Percentiles rank a stretch among this genome's conserved stretches.
These are phyloP conservation scores for Skeletonema potamos DNA, from an alignment of 108 stramenopile genomes.

Conservation along the genomic window DNA sequence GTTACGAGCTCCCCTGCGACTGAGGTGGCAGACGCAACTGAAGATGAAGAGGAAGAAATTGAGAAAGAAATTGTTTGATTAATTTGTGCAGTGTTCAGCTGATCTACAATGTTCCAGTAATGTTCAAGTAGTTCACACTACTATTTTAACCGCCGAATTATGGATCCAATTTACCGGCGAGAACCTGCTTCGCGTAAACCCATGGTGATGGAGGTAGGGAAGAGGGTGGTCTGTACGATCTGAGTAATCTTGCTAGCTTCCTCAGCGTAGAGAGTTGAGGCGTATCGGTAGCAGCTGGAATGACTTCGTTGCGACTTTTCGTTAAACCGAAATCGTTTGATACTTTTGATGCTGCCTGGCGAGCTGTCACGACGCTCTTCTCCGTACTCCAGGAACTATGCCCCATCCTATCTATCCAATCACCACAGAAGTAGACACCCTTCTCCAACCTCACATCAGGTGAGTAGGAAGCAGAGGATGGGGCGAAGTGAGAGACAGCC, in stretches of 20 bases:
- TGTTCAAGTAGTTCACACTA: not conserved
- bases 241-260: slow-evolving; percentile 41
- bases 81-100: not conserved
- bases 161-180: slow-evolving; percentile 19
- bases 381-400: slow-evolving; percentile 84
- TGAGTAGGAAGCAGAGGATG: slow-evolving; percentile 56
- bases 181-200: slow-evolving; percentile 36
- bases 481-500: slow-evolving; percentile 80
- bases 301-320: slow-evolving; percentile 39
- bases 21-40: not conserved
- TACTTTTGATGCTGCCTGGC: slow-evolving; percentile 66
- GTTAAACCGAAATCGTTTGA: slow-evolving; percentile 54
- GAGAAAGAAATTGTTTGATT: not conserved
- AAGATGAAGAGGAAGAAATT: not conserved
- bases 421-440: slow-evolving; percentile 69
- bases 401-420: slow-evolving; percentile 78
- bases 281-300: slow-evolving; percentile 71
- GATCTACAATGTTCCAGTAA: not conserved
- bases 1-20: not conserved
- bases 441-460: slow-evolving; percentile 56
- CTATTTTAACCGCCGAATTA: no score
- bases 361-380: slow-evolving; percentile 80
- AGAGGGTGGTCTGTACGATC: slow-evolving; percentile 24
- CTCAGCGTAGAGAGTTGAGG: slow-evolving; percentile 58
- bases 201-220: slow-evolving; percentile 46